A percentile compares a stretch with the other conserved stretches of the same genome.
Evolutionary conservation across 345 rosid species (phyloP).

Genomic region (Camelina sativa): DNA sequence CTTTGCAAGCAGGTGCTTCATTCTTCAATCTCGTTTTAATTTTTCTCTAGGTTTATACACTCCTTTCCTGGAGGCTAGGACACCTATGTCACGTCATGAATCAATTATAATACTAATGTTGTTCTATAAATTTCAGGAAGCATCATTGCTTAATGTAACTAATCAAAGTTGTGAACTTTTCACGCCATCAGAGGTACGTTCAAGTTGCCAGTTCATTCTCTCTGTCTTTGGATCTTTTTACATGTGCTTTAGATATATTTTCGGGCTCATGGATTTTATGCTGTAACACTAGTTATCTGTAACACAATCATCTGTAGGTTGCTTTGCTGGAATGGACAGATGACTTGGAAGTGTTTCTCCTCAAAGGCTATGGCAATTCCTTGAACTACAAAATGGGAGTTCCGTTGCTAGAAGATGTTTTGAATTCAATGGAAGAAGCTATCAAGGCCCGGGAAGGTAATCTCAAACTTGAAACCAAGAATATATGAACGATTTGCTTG

Average conservation of each 20-base stretch:
- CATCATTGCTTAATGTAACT: constrained; percentile 79
- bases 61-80: background rate
- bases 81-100: background rate
- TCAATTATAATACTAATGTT: background rate
- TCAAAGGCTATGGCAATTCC: constrained; percentile 88
- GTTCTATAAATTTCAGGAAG: constrained; percentile 63
- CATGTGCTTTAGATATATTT: background rate
- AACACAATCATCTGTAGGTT: constrained; percentile 52
- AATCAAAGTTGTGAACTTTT: constrained; percentile 92
- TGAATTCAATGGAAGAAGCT: constrained; percentile 89
- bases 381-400: constrained; percentile 90
- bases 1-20: constrained; percentile 80
- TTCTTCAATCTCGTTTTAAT: constrained; percentile 12
- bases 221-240: background rate
- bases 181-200: constrained; percentile 82
- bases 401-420: constrained; percentile 81
- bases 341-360: constrained; percentile 77
- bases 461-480: constrained; percentile 18
- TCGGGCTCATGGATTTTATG: background rate
- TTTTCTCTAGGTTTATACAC: background rate
- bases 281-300: constrained; percentile 34
- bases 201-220: constrained; percentile 10
- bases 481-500: background rate
- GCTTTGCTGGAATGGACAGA: constrained; percentile 96
- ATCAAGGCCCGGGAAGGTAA: constrained; percentile 80